Percentiles rank a stretch among this genome's conserved stretches.
phyloP scores from a whole-genome alignment of 768 basidiomycete species.

The Hygrophoropsis aurantiaca region DNA sequence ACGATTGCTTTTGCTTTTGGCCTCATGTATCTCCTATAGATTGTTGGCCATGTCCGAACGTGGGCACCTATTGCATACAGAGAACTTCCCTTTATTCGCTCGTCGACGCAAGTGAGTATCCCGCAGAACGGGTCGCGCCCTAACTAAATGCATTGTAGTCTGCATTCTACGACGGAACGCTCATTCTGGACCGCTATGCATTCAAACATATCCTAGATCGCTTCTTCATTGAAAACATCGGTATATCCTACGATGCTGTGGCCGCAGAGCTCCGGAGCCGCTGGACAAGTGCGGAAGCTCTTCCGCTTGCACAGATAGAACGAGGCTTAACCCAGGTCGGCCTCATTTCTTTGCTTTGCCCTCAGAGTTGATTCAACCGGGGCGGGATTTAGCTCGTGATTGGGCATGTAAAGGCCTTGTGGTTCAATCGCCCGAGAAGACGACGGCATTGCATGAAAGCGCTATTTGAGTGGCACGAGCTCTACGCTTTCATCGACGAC shows the following conservation, averaged over 20 bases:
- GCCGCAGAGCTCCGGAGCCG: slow-evolving; percentile 35
- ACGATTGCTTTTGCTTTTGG: no score
- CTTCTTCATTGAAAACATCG: slow-evolving; percentile 65
- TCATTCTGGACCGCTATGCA: slow-evolving; percentile 51
- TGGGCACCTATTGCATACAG: slow-evolving; percentile 44
- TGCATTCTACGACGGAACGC: slow-evolving; percentile 54
- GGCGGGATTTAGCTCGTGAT: slow-evolving; percentile 48
- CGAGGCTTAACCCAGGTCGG: slow-evolving; percentile 37
- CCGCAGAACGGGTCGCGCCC: not conserved
- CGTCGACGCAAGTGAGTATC: slow-evolving; percentile 55
- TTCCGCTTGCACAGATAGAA: slow-evolving; percentile 43
- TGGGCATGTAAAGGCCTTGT: slow-evolving; percentile 57
- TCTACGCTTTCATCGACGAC: slow-evolving; percentile 48
- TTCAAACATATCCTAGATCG: slow-evolving; percentile 58
- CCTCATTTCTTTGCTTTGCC: not conserved
- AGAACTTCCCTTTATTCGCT: slow-evolving; percentile 59
- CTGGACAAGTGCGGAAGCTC: slow-evolving; percentile 36
- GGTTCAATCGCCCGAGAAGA: slow-evolving; percentile 68
- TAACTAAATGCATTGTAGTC: slow-evolving; percentile 38
- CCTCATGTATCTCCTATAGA: slow-evolving; percentile 26
- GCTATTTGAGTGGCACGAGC: slow-evolving; percentile 62
- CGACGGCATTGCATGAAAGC: slow-evolving; percentile 65
- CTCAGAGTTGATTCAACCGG: not conserved
- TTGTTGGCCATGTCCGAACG: slow-evolving; percentile 48
- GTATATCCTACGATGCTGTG: slow-evolving; percentile 50